Percentiles rank a stretch among this genome's conserved stretches.
Conservation (phyloP, 805 yeast genomes). For the Kazachstania psychrophila region DNA sequence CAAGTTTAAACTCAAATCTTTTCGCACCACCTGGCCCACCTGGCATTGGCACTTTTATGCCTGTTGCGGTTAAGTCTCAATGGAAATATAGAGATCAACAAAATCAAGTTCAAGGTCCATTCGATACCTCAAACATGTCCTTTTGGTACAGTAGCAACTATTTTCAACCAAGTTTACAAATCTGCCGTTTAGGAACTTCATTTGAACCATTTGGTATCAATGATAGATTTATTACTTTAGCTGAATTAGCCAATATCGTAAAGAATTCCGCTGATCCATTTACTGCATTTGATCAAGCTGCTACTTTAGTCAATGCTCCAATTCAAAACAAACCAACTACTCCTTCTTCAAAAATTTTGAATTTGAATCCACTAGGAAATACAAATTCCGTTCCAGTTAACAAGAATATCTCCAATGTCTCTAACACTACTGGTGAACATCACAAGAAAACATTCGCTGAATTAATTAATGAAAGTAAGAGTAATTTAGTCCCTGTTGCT, state of each 20-base stretch:
- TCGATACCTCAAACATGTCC: conserved; percentile 65
- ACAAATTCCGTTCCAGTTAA: neutral
- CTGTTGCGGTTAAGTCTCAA: conserved; percentile 30
- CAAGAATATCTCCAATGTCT: neutral
- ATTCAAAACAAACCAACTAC: neutral
- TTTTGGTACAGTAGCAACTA: conserved; percentile 64
- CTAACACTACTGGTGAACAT: neutral
- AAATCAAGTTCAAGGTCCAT: conserved; percentile 79
- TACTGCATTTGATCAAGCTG: conserved; percentile 14
- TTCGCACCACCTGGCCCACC: conserved; percentile 5
- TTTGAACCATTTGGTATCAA: conserved; percentile 24
- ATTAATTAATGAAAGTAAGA: conserved; percentile 1
- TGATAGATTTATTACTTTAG: conserved; percentile 19
- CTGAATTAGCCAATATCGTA: conserved; percentile 17
- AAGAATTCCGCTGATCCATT: conserved; percentile 24
- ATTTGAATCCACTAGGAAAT: too few species aligned
- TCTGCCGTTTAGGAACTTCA: conserved; percentile 38
- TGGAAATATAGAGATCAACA: conserved; percentile 73
- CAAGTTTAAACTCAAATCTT: too few species aligned
- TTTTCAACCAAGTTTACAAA: conserved; percentile 45
- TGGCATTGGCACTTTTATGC: conserved; percentile 1
- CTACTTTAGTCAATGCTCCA: neutral
- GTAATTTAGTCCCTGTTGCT: conserved; percentile 5
- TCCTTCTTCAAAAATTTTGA: neutral
- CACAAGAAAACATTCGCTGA: neutral